Percentiles rank a stretch among this genome's conserved stretches.
These are phyloP conservation scores for Gaultheria prostrata DNA, from an alignment of 148 eudicot genomes.

Conservation along the genomic window DNA sequence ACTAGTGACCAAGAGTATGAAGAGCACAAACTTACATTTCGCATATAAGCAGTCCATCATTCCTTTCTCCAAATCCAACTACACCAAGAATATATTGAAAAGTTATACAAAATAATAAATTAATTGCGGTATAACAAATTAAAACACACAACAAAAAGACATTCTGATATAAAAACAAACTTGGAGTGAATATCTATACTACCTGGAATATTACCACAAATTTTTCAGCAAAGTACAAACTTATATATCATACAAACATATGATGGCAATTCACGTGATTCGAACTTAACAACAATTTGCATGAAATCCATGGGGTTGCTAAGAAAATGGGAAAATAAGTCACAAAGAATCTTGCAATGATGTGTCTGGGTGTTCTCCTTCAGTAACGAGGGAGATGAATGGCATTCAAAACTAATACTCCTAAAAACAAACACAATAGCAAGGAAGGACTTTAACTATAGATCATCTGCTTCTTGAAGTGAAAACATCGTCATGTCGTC, in stretches of 20 bases:
- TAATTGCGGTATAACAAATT: neutral
- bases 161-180: neutral
- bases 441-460: neutral
- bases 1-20: neutral
- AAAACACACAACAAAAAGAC: neutral
- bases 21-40: conserved; percentile 64
- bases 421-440: neutral
- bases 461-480: neutral
- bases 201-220: neutral
- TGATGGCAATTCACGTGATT: neutral
- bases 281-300: neutral
- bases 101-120: neutral
- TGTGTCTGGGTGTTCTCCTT: neutral
- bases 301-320: neutral
- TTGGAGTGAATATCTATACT: too few species aligned
- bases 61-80: conserved; percentile 97
- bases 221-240: neutral
- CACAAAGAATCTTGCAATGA: neutral
- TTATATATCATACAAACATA: neutral
- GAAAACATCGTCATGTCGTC: neutral
- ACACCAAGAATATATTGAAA: conserved; percentile 18
- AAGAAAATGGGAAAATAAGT: neutral
- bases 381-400: neutral
- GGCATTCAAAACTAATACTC: neutral
- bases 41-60: conserved; percentile 98